Conservation (phyloP, 805 yeast genomes). For the Ogataea corticis region DNA sequence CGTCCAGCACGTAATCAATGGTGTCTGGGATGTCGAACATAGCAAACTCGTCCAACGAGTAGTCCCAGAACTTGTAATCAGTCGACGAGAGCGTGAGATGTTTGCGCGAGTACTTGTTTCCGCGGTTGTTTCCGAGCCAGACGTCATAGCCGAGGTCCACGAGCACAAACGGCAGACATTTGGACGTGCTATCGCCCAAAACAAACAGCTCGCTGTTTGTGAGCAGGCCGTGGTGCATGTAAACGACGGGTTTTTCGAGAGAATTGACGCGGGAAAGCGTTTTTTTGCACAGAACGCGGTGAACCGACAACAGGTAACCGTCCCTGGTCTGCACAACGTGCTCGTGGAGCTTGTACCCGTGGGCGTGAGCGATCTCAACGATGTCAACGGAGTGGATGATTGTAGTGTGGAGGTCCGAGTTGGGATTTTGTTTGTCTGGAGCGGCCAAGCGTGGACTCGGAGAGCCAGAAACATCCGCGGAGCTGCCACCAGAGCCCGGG, state of each 20-base stretch:
- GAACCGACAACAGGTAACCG: conserved; percentile 75
- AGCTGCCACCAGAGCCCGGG: neutral
- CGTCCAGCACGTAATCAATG: conserved; percentile 65
- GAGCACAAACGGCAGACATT: conserved; percentile 68
- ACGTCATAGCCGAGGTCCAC: conserved; percentile 87
- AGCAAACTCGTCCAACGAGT: conserved; percentile 89
- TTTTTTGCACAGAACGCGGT: conserved; percentile 49
- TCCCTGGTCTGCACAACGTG: conserved; percentile 78
- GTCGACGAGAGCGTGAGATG: conserved; percentile 48
- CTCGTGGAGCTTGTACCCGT: conserved; percentile 71
- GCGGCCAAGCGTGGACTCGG: neutral
- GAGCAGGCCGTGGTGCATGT: conserved; percentile 86
- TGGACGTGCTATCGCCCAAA: conserved; percentile 41
- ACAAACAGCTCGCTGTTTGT: conserved; percentile 77
- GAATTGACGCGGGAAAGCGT: conserved; percentile 6
- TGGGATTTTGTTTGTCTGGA: neutral
- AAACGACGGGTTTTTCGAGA: conserved; percentile 47
- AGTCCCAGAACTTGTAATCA: conserved; percentile 75
- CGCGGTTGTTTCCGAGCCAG: conserved; percentile 91
- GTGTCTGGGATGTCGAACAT: conserved; percentile 85
- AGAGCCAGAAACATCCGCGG: neutral
- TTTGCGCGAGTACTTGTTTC: conserved; percentile 87
- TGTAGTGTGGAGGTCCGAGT: conserved; percentile 11
- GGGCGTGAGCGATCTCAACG: conserved; percentile 35
- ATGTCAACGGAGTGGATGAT: conserved; percentile 32